A percentile compares a stretch with the other conserved stretches of the same genome.
phyloP scores from a whole-genome alignment of 228 moss, liverwort and hornwort genomes.

The Sphagnum fallax region DNA sequence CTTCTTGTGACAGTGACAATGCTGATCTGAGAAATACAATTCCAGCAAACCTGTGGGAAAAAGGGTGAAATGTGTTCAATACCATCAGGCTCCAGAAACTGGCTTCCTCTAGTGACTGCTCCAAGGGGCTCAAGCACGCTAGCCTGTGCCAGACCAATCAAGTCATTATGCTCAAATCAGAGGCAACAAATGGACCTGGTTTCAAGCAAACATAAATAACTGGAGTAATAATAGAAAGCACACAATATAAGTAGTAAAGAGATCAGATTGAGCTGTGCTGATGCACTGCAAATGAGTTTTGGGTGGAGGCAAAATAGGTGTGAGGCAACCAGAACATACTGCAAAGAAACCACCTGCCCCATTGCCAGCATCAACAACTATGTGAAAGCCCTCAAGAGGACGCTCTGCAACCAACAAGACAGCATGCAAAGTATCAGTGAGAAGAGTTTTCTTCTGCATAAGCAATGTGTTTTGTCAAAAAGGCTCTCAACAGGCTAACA shows the following conservation, averaged over 20 bases:
- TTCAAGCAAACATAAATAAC: too few relatives aligned
- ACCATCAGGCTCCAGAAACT: slow-evolving; percentile 95
- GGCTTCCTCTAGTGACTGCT: slow-evolving; percentile 84
- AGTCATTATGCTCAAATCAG: neutral
- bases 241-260: too few relatives aligned
- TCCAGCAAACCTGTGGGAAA: too few relatives aligned
- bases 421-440: neutral
- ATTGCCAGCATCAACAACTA: slow-evolving; percentile 95
- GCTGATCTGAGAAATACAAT: too few relatives aligned
- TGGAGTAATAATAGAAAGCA: too few relatives aligned
- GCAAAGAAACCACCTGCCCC: slow-evolving; percentile 98
- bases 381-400: slow-evolving; percentile 85
- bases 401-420: slow-evolving; percentile 43
- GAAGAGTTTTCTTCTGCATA: neutral
- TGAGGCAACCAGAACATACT: slow-evolving; percentile 26
- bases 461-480: neutral
- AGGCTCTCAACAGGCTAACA: too few relatives aligned
- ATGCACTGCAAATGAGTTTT: too few relatives aligned
- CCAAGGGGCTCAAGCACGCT: slow-evolving; percentile 78
- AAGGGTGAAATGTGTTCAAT: slow-evolving; percentile 2
- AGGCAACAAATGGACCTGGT: neutral
- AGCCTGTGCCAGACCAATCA: slow-evolving; percentile 42
- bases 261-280: too few relatives aligned
- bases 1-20: too few relatives aligned
- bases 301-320: too few relatives aligned